Percentiles rank a stretch among this genome's conserved stretches.
Conservation (phyloP, 164 flowering plant species). For the Vitis amurensis region DNA sequence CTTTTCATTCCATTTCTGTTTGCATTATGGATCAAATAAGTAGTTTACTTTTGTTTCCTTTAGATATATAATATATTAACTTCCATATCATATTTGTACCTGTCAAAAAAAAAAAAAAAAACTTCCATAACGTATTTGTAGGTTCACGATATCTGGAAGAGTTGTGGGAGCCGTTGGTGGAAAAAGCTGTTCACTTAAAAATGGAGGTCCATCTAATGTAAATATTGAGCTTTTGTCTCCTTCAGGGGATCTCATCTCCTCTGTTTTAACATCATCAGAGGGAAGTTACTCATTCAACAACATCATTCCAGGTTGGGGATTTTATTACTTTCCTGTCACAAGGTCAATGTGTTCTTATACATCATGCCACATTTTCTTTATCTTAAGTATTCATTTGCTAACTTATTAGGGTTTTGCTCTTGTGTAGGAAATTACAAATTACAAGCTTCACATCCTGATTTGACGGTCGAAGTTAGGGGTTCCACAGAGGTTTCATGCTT, state of each 20-base stretch:
- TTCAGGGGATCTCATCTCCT: slow-evolving; percentile 57
- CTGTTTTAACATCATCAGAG: slow-evolving; percentile 56
- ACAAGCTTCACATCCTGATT: slow-evolving; percentile 72
- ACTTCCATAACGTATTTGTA: slow-evolving; percentile 20
- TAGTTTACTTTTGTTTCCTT: background rate
- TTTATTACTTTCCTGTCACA: background rate
- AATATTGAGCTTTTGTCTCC: slow-evolving; percentile 72
- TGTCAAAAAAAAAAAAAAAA: no score
- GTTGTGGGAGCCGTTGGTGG: slow-evolving; percentile 93
- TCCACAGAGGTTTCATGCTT: slow-evolving; percentile 70
- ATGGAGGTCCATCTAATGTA: slow-evolving; percentile 83
- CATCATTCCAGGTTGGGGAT: slow-evolving; percentile 70
- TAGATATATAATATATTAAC: no score
- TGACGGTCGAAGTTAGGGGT: slow-evolving; percentile 71
- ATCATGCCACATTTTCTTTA: background rate
- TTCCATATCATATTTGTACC: no score
- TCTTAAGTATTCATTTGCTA: no score
- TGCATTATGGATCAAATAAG: slow-evolving; percentile 4
- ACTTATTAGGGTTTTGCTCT: no score
- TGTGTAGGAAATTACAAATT: slow-evolving; percentile 74
- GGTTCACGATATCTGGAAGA: slow-evolving; percentile 88
- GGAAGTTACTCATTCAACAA: slow-evolving; percentile 78
- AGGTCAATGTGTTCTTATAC: background rate
- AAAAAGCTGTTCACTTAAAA: slow-evolving; percentile 64
- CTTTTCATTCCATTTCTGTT: background rate